These are phyloP conservation scores for Nidula microcarpa DNA, from an alignment of 768 basidiomycete species.

Conservation along the genomic window DNA sequence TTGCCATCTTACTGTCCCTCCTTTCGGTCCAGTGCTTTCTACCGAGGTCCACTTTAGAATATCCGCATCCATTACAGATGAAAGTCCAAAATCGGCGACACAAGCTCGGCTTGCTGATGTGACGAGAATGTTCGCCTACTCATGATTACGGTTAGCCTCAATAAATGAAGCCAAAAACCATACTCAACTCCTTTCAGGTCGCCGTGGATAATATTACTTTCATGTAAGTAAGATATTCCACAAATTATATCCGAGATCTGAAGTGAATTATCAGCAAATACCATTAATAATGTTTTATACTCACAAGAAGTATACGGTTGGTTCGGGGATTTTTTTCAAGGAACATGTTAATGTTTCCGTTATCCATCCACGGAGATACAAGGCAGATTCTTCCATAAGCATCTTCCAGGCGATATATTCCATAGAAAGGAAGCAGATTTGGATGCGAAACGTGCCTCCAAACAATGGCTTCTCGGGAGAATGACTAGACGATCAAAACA, in stretches of 20 bases:
- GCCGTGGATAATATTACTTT: slow-evolving; percentile 9
- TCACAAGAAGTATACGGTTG: slow-evolving; percentile 2
- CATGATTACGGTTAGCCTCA: neutral
- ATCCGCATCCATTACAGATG: neutral
- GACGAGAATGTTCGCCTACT: slow-evolving; percentile 11
- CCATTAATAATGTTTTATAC: neutral
- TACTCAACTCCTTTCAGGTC: slow-evolving; percentile 12
- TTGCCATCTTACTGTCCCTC: slow-evolving; percentile 5
- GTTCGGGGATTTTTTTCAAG: neutral
- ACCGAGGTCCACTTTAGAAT: neutral
- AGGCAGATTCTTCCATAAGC: slow-evolving; percentile 2
- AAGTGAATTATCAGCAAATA: neutral
- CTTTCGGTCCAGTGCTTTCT: neutral
- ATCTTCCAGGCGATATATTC: slow-evolving; percentile 1
- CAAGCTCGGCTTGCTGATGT: slow-evolving; percentile 5
- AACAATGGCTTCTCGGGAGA: slow-evolving; percentile 4
- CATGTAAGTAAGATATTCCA: slow-evolving; percentile 12
- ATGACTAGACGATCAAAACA: neutral
- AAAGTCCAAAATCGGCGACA: slow-evolving; percentile 6
- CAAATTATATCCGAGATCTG: slow-evolving; percentile 8
- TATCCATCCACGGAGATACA: slow-evolving; percentile 9
- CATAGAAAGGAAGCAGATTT: slow-evolving; percentile 9
- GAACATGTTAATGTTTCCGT: slow-evolving; percentile 4
- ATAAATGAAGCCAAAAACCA: too few relatives aligned
- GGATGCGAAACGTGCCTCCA: slow-evolving; percentile 8